Evolutionary conservation across 345 rosid genomes (phyloP), one percentile per base, ranked within the genome.

Genomic region (Brassica rapa): DNA sequence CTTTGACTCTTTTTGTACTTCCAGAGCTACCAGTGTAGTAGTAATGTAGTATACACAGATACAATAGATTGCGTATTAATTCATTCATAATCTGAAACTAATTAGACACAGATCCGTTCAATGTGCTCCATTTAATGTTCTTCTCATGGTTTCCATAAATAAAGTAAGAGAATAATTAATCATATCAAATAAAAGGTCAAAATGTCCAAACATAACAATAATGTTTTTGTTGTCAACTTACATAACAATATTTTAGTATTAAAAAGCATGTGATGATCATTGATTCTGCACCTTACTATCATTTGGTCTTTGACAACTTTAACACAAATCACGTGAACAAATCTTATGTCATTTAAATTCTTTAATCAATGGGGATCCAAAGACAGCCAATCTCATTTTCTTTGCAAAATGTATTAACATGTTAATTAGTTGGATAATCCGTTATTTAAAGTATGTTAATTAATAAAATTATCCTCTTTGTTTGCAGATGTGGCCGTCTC

Each of bases 401-500:
- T 23, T 39, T 37, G 49, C 6, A 24, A 62, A 16, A 16, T 57
- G 43, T 29, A 66, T 57, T 16, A 59, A 30, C 55, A 15, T 41
- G 30, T 25, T 21, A 69, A 63, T 75, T 23, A 70, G 64, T 11
- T 37, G 19, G 23, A 41, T 39, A 57, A 25, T 56, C 14, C 14
- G 14, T 41, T 41, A 3, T 37, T 46, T 23, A 21, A 29, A 15
- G 15, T 33, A 19, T 49, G 8, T 61, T 25, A 35, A 74, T 2
- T 15, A 79, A 33, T 2, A 51, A 35, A 8, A 8, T 62, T 30
- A 30, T 11, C n/a, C 15, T 14, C 39, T 6, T 7, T 29, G 16
- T 62, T 3, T 71, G 80, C 80, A 95, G 99, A 93, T 91, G 98
- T 95, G 99, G 99, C 85, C 94, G 23, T 86, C 89, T 55, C 77